Base-by-base conservation (phyloP, 2,329 filamentous ascomycete genomes). In the Phialophora expanda region DNA sequence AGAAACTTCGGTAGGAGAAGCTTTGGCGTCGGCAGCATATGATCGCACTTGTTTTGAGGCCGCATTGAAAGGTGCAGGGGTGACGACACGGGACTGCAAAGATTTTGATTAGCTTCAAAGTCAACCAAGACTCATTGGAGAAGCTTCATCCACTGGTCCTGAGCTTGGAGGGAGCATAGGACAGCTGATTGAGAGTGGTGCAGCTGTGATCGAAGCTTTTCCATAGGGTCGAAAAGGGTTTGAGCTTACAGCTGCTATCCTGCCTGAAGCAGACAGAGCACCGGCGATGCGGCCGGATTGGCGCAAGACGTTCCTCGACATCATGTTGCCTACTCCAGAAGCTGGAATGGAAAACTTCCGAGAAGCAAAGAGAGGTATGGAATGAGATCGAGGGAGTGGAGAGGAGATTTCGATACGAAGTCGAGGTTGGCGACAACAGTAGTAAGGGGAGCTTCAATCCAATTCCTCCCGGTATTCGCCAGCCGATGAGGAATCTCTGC, bases 271-370 rank as follows among this genome's bases (percentile, higher is more conserved):
- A 90, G 92, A 92, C 85, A 96, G 88, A 85, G 92, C 92, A 86
- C 92, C 91, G 84, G 94, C 91, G 83, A 91, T 90, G 87, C 93
- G 93, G 86, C 90, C 90, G 83, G 93, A 96, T 87, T 96, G 93
- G 86, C 93, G 89, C 85, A 98, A 88, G 86, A 94, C 93, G 89
- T 91, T 96, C 86, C 94, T 92, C 88, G 97, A 96, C 94, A 98
- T 97, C 85, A 82, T 86, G 81, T 81, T 78, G 85, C 82, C 81
- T 81, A 75, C 77, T 70, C 72, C 62, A 64, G 71, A 71, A 73
- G 71, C 70, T 70, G 48, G 34, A 63, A 41, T 58, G 50, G 66
- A 61, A 53, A 48, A 64, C 66, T 66, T 67, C 62, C 66, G 60
- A 69, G 66, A 65, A 62, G 66, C 59, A 66, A 60, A 55, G 63